Evolutionary conservation across 2,329 filamentous ascomycete genomes (phyloP), one percentile per base, ranked within the genome.

Genomic region (Bipolaris sorokiniana): DNA sequence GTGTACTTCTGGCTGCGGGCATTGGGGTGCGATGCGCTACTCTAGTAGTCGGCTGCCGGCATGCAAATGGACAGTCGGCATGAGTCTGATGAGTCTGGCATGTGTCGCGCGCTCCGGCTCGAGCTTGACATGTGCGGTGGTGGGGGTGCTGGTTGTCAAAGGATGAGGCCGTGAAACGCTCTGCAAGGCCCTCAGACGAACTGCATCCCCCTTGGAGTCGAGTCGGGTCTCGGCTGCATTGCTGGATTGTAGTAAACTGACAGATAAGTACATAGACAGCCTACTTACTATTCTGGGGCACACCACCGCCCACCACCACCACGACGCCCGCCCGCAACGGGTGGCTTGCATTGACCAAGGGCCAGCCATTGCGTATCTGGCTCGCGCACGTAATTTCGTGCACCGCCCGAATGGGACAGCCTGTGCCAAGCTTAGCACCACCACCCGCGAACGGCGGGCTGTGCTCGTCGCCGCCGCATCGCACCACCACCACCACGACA

Each of bases 261-360:
- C 37, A n/a, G 18, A 37, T 33, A 42, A 34, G 20, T 13, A 26
- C n/a, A 6, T 23, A 28, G 40, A 44, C 28, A 10, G 51, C 51
- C 3, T 22, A n/a, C n/a, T n/a, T 44, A 48, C 26, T 31, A 41
- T 31, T 31, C 28, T 31, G 28, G 28, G 28, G 28, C 10, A 13
- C 28, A 31, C 10, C 28, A 31, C 28, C 28, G 13, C 28, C 28
- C 22, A 22, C 22, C 22, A 22, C 22, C 22, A 22, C 22, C 22
- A 5, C 22, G n/a, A 28, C 28, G 28, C 10, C 28, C 50, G 20
- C 31, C 47, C 55, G 55, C 58, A 59, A 57, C 62, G 62, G 62
- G 53, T 60, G 62, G 59, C 62, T 61, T 59, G 51, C 47, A 51
- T 51, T 33, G n/a, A 26, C 18, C 36, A 50, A 36, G 33, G 36